phyloP scores from a whole-genome alignment of 805 yeast species.

The Candida parachauliodes region DNA sequence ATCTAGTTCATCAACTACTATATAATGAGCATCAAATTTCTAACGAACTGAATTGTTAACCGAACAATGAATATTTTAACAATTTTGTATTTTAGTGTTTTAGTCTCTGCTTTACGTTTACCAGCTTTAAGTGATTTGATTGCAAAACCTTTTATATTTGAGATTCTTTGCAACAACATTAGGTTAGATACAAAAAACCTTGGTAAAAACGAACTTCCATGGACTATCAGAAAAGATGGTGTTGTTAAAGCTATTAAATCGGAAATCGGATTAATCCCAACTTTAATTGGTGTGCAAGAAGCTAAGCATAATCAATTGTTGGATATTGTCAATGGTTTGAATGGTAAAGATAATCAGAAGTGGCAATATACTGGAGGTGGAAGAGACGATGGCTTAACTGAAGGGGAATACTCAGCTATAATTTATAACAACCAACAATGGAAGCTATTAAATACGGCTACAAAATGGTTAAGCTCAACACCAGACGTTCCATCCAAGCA shows the following conservation, averaged over 20 bases:
- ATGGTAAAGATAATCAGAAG: conserved; percentile 8
- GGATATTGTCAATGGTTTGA: conserved; percentile 25
- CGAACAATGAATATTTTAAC: too few relatives aligned
- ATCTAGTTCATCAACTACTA: too few relatives aligned
- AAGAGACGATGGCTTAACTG: conserved; percentile 24
- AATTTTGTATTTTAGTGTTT: too few relatives aligned
- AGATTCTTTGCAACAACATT: too few relatives aligned
- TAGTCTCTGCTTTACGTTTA: too few relatives aligned
- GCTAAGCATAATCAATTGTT: conserved; percentile 33
- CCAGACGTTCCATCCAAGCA: conserved; percentile 30
- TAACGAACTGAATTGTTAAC: too few relatives aligned
- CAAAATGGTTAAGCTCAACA: conserved; percentile 25
- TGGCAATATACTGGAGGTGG: conserved; percentile 30
- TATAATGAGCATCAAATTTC: too few relatives aligned
- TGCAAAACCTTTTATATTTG: too few relatives aligned
- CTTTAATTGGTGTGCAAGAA: conserved; percentile 41
- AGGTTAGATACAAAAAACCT: too few relatives aligned
- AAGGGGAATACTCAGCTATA: conserved; percentile 29
- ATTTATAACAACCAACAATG: conserved; percentile 21
- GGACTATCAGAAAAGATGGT: conserved; percentile 13
- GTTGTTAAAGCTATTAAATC: conserved; percentile 19
- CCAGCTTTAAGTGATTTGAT: too few relatives aligned
- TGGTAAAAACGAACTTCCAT: conserved; percentile 1
- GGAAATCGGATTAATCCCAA: conserved; percentile 16
- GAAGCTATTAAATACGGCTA: conserved; percentile 18